Evolutionary conservation across 2,329 filamentous ascomycete species (phyloP).

Genomic region (Penicillium sp.): DNA sequence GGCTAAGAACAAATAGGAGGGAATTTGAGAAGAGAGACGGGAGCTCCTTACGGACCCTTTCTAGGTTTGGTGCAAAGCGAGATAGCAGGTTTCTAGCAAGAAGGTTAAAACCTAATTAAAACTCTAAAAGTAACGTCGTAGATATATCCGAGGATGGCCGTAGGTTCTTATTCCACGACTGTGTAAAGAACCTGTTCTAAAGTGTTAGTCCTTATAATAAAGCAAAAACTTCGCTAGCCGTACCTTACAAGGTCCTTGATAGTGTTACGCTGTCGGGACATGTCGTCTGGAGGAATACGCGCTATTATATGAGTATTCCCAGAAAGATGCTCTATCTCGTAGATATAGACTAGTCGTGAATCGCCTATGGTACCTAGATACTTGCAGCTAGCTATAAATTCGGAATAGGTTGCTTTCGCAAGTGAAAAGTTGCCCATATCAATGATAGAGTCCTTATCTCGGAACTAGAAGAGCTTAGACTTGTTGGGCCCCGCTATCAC

Average conservation of each 20-base stretch:
- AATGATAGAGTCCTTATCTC: conserved; percentile 12
- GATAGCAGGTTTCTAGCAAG: conserved; percentile 14
- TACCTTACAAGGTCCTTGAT: conserved; percentile 24
- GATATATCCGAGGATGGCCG: conserved; percentile 5
- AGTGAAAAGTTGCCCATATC: conserved; percentile 7
- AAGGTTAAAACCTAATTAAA: conserved; percentile 11
- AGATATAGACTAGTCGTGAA: conserved; percentile 18
- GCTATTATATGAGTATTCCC: conserved; percentile 19
- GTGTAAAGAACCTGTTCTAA: conserved; percentile 18
- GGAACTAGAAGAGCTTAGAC: conserved; percentile 16
- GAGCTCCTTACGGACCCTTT: conserved; percentile 14
- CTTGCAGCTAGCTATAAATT: conserved; percentile 21
- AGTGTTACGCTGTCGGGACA: conserved; percentile 13
- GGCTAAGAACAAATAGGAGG: conserved; percentile 15
- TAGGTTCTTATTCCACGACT: conserved; percentile 21
- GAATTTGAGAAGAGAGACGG: conserved; percentile 12
- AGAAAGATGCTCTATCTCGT: conserved; percentile 22
- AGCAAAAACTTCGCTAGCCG: not conserved
- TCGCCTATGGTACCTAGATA: conserved; percentile 17
- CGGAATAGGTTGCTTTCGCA: conserved; percentile 12
- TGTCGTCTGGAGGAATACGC: conserved; percentile 10
- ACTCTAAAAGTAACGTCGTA: conserved; percentile 7
- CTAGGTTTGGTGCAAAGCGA: conserved; percentile 12
- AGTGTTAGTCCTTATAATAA: conserved; percentile 10
- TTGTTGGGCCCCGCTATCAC: conserved; percentile 12